Evolutionary conservation across 2,329 filamentous ascomycete species (phyloP).

Genomic region (Paraphoma chrysanthemicola): DNA sequence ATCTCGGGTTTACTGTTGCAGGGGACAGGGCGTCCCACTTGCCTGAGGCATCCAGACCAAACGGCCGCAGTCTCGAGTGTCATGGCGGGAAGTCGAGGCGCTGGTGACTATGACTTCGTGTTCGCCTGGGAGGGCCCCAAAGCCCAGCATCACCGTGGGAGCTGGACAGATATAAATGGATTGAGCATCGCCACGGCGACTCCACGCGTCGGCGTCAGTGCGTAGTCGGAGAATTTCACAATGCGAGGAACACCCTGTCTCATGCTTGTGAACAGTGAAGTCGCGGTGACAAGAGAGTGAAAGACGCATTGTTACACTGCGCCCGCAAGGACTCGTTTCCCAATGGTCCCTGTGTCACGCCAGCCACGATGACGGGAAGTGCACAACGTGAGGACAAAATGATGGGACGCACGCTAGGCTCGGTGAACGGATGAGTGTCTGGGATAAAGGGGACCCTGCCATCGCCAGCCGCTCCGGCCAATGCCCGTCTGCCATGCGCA

Average conservation of each 20-base stretch:
- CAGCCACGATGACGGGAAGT: constrained; percentile 34
- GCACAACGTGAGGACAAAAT: constrained; percentile 25
- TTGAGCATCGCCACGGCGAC: constrained; percentile 12
- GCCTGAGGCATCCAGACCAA: constrained; percentile 34
- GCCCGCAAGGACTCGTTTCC: constrained; percentile 7
- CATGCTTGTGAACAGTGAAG: constrained; percentile 3
- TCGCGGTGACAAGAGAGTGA: not conserved
- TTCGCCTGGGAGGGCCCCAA: not conserved
- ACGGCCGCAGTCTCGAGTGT: constrained; percentile 39
- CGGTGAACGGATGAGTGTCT: constrained; percentile 4
- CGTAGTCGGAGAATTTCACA: not conserved
- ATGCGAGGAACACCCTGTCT: constrained; percentile 1
- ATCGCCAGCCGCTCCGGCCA: constrained; percentile 11
- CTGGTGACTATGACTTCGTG: constrained; percentile 8
- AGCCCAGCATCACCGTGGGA: not conserved
- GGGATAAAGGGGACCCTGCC: constrained; percentile 10
- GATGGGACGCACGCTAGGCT: constrained; percentile 16
- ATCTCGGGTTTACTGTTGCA: not conserved
- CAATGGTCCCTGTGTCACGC: constrained; percentile 31
- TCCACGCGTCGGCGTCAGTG: constrained; percentile 3
- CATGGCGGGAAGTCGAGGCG: constrained; percentile 8
- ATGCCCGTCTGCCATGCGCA: not conserved
- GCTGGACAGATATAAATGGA: not conserved
- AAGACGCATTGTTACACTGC: constrained; percentile 7
- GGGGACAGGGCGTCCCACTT: constrained; percentile 11